These are phyloP conservation scores for Vachellia pachyceras DNA, from an alignment of 306 rosid genomes.

Conservation along the genomic window DNA sequence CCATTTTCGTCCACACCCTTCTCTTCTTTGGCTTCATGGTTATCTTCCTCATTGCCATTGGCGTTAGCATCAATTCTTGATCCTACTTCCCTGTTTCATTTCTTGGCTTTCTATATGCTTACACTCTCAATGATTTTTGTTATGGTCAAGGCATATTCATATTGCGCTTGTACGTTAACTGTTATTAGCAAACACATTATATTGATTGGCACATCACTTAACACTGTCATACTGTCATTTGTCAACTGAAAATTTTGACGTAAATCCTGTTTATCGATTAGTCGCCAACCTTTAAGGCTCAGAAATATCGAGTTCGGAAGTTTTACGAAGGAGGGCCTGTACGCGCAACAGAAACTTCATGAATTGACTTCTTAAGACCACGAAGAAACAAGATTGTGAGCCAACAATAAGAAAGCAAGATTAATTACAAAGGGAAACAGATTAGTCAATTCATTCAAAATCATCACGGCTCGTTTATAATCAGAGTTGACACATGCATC, in stretches of 20 bases:
- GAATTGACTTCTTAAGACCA: background rate
- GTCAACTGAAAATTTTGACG: background rate
- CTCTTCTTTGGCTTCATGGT: slow-evolving; percentile 73
- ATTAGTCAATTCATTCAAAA: background rate
- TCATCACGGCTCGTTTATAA: background rate
- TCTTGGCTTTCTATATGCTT: background rate
- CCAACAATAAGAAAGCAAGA: background rate
- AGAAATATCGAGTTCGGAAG: background rate
- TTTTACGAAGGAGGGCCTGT: background rate
- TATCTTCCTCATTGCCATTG: slow-evolving; percentile 77
- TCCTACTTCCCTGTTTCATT: background rate
- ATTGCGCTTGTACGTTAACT: too few relatives aligned
- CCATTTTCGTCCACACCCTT: slow-evolving; percentile 76
- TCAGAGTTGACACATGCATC: background rate
- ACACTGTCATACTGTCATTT: background rate
- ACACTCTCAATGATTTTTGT: background rate
- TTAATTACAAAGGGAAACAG: background rate
- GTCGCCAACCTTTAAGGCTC: background rate
- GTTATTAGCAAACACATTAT: background rate
- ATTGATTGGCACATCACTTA: background rate
- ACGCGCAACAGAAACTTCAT: background rate
- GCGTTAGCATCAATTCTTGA: slow-evolving; percentile 66
- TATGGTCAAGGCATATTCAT: background rate
- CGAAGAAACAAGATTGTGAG: background rate
- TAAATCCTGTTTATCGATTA: background rate